Evolutionary conservation across 495 filamentous ascomycete species (phyloP).

Genomic region (Talaromyces stipitatus): DNA sequence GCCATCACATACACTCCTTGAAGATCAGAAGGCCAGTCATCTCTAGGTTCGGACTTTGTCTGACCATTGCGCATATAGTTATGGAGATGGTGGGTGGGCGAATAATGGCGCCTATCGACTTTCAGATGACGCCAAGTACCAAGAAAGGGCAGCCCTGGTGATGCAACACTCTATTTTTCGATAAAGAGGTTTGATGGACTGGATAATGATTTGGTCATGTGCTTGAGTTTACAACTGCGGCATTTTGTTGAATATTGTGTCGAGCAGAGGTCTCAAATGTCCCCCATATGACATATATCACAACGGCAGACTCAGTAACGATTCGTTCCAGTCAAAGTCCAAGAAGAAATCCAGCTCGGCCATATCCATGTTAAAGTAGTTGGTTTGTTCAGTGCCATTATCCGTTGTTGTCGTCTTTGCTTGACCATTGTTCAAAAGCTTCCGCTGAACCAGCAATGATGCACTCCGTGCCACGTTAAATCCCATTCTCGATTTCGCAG

Average conservation of each 20-base stretch:
- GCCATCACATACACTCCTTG: no score
- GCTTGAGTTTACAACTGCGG: background rate
- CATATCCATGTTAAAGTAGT: background rate
- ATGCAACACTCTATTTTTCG: background rate
- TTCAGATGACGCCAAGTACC: background rate
- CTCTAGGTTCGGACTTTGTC: background rate
- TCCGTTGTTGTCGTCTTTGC: background rate
- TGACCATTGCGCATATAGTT: background rate
- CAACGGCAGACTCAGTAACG: background rate
- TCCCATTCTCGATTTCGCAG: background rate
- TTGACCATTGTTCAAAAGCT: background rate
- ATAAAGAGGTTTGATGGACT: background rate
- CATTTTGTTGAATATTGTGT: background rate
- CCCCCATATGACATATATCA: background rate
- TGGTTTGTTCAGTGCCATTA: background rate
- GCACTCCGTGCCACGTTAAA: background rate
- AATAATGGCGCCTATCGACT: background rate
- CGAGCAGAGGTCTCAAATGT: no score
- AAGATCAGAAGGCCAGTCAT: no score
- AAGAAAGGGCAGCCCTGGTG: background rate
- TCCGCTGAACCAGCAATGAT: background rate
- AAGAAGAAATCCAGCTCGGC: background rate
- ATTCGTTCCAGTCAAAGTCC: constrained; percentile 2
- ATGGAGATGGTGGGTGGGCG: background rate
- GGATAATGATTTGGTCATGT: background rate